Evolutionary conservation across 1,284 basidiomycete genomes (phyloP).

Genomic region (Puccinia horiana): DNA sequence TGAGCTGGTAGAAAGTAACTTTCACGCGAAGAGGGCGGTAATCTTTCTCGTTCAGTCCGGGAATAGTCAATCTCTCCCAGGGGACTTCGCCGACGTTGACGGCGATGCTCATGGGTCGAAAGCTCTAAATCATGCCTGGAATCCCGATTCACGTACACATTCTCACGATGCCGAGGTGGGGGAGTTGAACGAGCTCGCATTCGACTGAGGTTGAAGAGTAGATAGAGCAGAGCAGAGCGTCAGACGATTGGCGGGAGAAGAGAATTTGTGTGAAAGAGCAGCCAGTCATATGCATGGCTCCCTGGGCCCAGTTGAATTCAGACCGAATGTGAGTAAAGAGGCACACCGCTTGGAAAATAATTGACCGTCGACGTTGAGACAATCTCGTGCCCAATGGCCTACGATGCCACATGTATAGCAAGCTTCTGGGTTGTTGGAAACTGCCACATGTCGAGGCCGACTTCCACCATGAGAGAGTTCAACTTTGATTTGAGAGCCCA

Average conservation of each 20-base stretch:
- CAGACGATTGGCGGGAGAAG: background rate
- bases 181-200: slow-evolving; percentile 12
- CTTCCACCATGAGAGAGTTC: slow-evolving; percentile 77
- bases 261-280: background rate
- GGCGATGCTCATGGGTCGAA: slow-evolving; percentile 19
- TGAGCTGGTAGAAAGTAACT: slow-evolving; percentile 10
- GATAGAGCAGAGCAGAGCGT: slow-evolving; percentile 24
- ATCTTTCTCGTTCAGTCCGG: slow-evolving; percentile 23
- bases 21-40: slow-evolving; percentile 15
- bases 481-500: slow-evolving; percentile 83
- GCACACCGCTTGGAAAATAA: slow-evolving; percentile 28
- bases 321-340: slow-evolving; percentile 35
- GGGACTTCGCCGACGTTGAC: slow-evolving; percentile 13
- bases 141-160: slow-evolving; percentile 1
- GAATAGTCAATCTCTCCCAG: background rate
- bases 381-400: slow-evolving; percentile 81
- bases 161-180: slow-evolving; percentile 18
- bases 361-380: slow-evolving; percentile 44
- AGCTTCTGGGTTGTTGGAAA: slow-evolving; percentile 68
- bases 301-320: background rate
- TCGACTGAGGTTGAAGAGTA: slow-evolving; percentile 26
- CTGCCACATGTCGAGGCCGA: slow-evolving; percentile 33
- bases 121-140: slow-evolving; percentile 7
- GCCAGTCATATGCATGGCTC: background rate
- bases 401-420: slow-evolving; percentile 78